Conservation (phyloP, 495 filamentous ascomycete species). For the Melanomma pulvis-pyrius region DNA sequence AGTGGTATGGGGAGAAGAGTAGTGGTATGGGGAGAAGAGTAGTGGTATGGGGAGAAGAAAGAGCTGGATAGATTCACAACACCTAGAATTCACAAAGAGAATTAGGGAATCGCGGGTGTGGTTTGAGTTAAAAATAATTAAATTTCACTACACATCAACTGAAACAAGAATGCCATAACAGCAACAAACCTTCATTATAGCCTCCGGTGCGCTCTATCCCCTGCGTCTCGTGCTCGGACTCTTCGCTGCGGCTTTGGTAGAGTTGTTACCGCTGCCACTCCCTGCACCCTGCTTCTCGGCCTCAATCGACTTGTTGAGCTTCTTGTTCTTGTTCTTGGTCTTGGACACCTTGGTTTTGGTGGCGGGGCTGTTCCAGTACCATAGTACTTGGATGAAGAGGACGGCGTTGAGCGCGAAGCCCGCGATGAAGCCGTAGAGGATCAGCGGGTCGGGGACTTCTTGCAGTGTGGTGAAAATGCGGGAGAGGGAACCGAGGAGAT, state of each 20-base stretch:
- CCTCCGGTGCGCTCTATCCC: conserved; percentile 4
- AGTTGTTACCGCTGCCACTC: conserved; percentile 17
- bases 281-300: conserved; percentile 14
- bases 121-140: too few relatives aligned
- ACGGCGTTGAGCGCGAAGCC: conserved; percentile 86
- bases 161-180: too few relatives aligned
- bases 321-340: conserved; percentile 32
- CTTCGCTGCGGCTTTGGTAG: conserved; percentile 15
- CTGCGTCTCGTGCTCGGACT: conserved; percentile 35
- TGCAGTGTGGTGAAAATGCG: conserved; percentile 96
- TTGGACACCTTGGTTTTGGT: conserved; percentile 48
- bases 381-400: conserved; percentile 87
- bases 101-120: too few relatives aligned
- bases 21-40: too few relatives aligned
- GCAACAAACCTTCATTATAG: too few relatives aligned
- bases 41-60: too few relatives aligned
- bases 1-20: too few relatives aligned
- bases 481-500: conserved; percentile 85
- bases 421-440: conserved; percentile 88
- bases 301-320: conserved; percentile 28
- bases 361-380: conserved; percentile 86
- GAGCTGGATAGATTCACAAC: too few relatives aligned
- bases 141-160: too few relatives aligned
- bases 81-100: too few relatives aligned
- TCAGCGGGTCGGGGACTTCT: conserved; percentile 92